Conservation (phyloP, 2,329 filamentous ascomycete genomes). For the Albophoma yamanashiensis region DNA sequence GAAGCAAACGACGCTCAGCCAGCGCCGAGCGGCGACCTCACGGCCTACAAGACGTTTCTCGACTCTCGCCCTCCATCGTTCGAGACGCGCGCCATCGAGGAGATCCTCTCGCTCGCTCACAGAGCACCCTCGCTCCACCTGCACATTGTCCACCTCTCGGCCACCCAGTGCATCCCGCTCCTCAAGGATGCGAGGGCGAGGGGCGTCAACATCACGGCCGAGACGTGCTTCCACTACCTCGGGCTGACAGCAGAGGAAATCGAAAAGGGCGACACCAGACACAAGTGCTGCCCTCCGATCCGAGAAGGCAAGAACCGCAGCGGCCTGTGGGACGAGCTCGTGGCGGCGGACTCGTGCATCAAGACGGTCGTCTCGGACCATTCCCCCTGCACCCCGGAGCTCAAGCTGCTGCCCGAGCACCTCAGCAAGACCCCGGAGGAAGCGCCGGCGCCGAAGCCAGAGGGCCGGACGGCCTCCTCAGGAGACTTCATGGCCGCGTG, state of each 20-base stretch:
- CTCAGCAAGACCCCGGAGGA: slow-evolving; percentile 23
- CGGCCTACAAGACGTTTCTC: slow-evolving; percentile 81
- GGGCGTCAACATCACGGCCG: slow-evolving; percentile 81
- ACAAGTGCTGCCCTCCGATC: slow-evolving; percentile 94
- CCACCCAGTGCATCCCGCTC: slow-evolving; percentile 77
- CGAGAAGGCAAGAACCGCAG: slow-evolving; percentile 74
- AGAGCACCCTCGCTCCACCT: slow-evolving; percentile 73
- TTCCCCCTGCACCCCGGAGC: slow-evolving; percentile 87
- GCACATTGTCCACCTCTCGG: slow-evolving; percentile 89
- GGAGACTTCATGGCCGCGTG: slow-evolving; percentile 95
- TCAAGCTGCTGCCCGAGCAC: slow-evolving; percentile 74
- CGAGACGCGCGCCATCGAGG: slow-evolving; percentile 80
- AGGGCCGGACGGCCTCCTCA: slow-evolving; percentile 5
- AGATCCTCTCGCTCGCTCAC: slow-evolving; percentile 74
- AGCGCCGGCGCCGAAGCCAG: background rate
- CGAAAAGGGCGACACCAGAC: slow-evolving; percentile 73
- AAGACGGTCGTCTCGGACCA: slow-evolving; percentile 90
- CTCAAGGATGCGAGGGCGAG: slow-evolving; percentile 60
- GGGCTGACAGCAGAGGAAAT: slow-evolving; percentile 75
- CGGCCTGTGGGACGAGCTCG: slow-evolving; percentile 75
- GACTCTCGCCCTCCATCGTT: slow-evolving; percentile 81
- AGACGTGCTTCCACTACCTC: slow-evolving; percentile 94
- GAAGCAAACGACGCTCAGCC: slow-evolving; percentile 45
- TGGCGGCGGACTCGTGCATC: slow-evolving; percentile 64
- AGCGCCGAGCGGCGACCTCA: slow-evolving; percentile 47